Conservation (phyloP, 345 rosid genomes). For the Linum trigynum region DNA sequence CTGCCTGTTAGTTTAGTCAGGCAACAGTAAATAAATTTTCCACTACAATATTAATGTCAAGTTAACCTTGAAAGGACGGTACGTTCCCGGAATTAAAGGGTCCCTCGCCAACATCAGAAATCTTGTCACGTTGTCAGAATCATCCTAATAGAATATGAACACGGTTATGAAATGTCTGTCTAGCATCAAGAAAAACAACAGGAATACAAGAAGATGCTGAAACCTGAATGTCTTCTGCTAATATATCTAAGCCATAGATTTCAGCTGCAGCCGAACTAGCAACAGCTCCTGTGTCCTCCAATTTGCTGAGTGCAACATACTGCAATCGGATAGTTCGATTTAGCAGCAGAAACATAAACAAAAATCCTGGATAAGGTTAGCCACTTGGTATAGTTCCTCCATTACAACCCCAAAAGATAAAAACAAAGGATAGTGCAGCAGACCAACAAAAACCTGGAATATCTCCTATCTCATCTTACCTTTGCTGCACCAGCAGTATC, state of each 20-base stretch:
- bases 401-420: neutral
- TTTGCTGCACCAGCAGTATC: slow-evolving; percentile 99
- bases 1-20: neutral
- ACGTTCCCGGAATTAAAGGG: slow-evolving; percentile 85
- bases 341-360: slow-evolving; percentile 5
- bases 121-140: slow-evolving; percentile 77
- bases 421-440: neutral
- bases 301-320: slow-evolving; percentile 58
- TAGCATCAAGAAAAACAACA: neutral
- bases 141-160: slow-evolving; percentile 43
- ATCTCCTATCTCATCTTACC: slow-evolving; percentile 25
- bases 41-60: neutral
- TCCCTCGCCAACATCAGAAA: slow-evolving; percentile 98
- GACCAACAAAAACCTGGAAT: slow-evolving; percentile 3
- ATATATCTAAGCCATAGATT: slow-evolving; percentile 76
- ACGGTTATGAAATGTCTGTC: slow-evolving; percentile 2
- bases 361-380: neutral
- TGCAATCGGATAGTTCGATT: slow-evolving; percentile 18
- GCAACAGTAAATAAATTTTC: neutral
- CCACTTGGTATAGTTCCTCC: slow-evolving; percentile 1
- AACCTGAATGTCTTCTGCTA: slow-evolving; percentile 94
- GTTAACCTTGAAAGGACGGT: slow-evolving; percentile 81
- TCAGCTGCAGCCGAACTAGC: slow-evolving; percentile 79
- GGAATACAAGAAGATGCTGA: slow-evolving; percentile 7
- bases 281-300: slow-evolving; percentile 77